Percentiles rank a stretch among this genome's conserved stretches.
Evolutionary conservation across 148 eudicot species (phyloP).

Genomic region (Rhododendron mucronatum): DNA sequence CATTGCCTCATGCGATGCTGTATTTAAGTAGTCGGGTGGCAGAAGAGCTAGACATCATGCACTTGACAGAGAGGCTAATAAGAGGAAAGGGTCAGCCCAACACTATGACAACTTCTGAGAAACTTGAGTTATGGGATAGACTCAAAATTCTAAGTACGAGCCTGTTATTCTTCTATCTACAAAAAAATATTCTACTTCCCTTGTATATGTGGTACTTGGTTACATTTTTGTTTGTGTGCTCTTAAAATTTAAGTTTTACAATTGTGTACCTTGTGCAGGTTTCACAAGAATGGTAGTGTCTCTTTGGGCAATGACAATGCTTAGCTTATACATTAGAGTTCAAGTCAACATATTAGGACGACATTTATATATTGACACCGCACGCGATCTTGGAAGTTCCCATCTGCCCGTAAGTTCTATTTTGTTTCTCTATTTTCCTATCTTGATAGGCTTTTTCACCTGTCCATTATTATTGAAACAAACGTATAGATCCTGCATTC

Average conservation of each 20-base stretch:
- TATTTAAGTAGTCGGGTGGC: conserved; percentile 54
- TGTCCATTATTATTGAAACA: neutral
- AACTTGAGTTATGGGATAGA: conserved; percentile 85
- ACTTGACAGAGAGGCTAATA: conserved; percentile 69
- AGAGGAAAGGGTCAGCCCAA: conserved; percentile 71
- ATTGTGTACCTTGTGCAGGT: conserved; percentile 41
- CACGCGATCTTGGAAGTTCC: conserved; percentile 65
- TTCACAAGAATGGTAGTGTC: conserved; percentile 78
- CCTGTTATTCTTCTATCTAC: neutral
- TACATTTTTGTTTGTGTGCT: neutral
- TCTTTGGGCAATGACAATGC: conserved; percentile 71
- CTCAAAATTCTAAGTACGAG: conserved; percentile 85
- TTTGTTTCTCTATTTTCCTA: neutral
- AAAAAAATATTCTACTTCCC: neutral
- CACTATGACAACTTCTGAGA: conserved; percentile 63
- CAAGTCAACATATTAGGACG: conserved; percentile 97
- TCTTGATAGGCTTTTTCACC: neutral
- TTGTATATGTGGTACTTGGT: neutral
- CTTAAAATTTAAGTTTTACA: neutral
- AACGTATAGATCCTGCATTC: neutral
- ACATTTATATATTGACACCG: conserved; percentile 86
- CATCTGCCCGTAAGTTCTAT: conserved; percentile 52
- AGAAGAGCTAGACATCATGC: conserved; percentile 66
- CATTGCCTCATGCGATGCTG: conserved; percentile 76
- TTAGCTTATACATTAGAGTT: conserved; percentile 83